Base-by-base conservation (phyloP, 1,284 basidiomycete species). In the Fomitopsis betulina region DNA sequence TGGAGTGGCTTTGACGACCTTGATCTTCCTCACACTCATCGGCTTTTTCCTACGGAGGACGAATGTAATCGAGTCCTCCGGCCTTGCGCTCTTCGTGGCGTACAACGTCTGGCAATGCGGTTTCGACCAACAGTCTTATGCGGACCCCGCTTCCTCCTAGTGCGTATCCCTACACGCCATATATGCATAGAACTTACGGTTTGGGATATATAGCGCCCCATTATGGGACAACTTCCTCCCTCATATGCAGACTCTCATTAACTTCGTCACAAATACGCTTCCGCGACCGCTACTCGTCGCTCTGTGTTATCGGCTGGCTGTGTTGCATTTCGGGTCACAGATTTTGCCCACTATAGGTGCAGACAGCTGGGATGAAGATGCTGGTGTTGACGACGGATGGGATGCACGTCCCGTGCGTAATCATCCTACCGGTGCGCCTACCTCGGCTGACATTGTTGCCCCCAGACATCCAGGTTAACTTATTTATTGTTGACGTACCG, bases 41-140 rank as follows among this genome's bases (percentile, higher is more conserved):
- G 93, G 93, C 5, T 96, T 98, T 72, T 85, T 84, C 12, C 73
- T 95, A 60, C 84, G 93, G 57, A 82, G 93, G 54, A 97, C 95
- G 50, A 97, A 96, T 66, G 91, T 96, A 43, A 89, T 98, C 59
- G 95, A 98, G 72, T 94, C 94, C 2, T 87, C 89, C 15, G 86
- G 91, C 47, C 83, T 96, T 43, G 88, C 93, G 3, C 78, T 95
- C 45, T 93, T 94, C 70, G 82, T 96, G 37, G 91, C 92, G 15
- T 95, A 91, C 71, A 93, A 91, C 63, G 81, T 92, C 45, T 93
- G 89, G 89, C 77, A 92, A 40, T 91, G 89, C 67, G 89, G 89
- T 12, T 84, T 89, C 60, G 87, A 89, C 68, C 82, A 84, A 63
- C 79, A 82, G 54, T 83, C 86, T 1, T 83, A 84, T 63, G 83